phyloP scores from a whole-genome alignment of 179 eudicot species.

The Monotropa hypopitys region DNA sequence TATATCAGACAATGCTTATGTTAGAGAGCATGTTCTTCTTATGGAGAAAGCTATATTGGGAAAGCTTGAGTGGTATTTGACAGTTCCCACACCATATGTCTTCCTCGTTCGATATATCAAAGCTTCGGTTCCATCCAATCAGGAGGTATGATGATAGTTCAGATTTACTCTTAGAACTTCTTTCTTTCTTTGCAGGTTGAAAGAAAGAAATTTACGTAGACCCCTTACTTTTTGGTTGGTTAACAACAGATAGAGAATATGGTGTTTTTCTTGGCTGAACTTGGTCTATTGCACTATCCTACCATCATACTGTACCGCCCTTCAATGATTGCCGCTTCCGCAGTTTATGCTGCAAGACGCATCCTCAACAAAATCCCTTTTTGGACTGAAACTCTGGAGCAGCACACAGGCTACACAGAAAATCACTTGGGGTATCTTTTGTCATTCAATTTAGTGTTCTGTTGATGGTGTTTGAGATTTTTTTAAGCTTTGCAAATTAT shows the following conservation, averaged over 20 bases:
- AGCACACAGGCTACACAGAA: constrained; percentile 58
- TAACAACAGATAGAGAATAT: constrained; percentile 55
- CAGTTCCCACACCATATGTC: constrained; percentile 79
- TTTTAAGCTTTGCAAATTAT: too few relatives aligned
- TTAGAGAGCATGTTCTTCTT: constrained; percentile 41
- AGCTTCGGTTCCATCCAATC: constrained; percentile 52
- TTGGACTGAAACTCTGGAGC: constrained; percentile 64
- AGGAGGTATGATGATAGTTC: constrained; percentile 27
- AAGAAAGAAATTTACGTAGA: background rate
- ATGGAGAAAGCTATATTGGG: constrained; percentile 77
- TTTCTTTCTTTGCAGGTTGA: background rate
- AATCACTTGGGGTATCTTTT: constrained; percentile 45
- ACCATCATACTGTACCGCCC: constrained; percentile 34
- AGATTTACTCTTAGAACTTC: background rate
- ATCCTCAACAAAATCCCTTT: constrained; percentile 36
- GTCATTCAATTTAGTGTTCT: too few relatives aligned
- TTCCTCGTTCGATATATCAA: constrained; percentile 69
- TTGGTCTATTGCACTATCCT: constrained; percentile 45
- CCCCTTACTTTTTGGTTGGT: background rate
- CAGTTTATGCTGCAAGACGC: constrained; percentile 54
- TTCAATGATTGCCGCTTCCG: constrained; percentile 69
- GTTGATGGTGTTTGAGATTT: too few relatives aligned
- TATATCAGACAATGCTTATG: constrained; percentile 61
- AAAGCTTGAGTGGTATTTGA: constrained; percentile 64
- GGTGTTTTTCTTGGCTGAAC: constrained; percentile 65